Evolutionary conservation across 495 filamentous ascomycete genomes (phyloP).

Genomic region (Aspergillus bertholletiae): DNA sequence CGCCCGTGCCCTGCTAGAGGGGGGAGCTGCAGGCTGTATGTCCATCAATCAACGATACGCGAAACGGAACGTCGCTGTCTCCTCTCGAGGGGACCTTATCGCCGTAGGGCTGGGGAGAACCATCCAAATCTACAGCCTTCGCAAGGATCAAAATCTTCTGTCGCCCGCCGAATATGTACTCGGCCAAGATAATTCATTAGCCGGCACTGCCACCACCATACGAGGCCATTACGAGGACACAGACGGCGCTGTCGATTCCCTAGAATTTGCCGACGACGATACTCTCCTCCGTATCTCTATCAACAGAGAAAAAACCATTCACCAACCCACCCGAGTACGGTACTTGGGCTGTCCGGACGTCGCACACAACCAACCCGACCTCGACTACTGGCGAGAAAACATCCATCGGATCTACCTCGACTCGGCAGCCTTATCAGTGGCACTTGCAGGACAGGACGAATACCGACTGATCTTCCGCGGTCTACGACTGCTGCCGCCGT

Average conservation of each 20-base stretch:
- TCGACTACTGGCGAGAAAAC: conserved; percentile 18
- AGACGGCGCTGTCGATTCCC: conserved; percentile 16
- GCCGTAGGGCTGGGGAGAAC: conserved; percentile 14
- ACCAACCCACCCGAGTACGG: conserved; percentile 14
- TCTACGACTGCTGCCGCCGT: conserved; percentile 12
- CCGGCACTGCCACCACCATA: not conserved
- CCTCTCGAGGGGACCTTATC: conserved; percentile 9
- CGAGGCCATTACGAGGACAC: conserved; percentile 12
- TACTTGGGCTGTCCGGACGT: conserved; percentile 15
- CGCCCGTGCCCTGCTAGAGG: conserved; percentile 10
- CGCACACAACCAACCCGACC: not conserved
- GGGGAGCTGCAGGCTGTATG: not conserved
- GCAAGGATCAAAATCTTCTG: not conserved
- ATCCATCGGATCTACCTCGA: conserved; percentile 18
- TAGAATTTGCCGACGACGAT: conserved; percentile 20
- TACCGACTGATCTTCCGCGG: conserved; percentile 10
- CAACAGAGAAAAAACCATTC: conserved; percentile 12
- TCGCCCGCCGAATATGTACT: conserved; percentile 13
- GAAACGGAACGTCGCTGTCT: conserved; percentile 16
- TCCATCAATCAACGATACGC: conserved; percentile 13
- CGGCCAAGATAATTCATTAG: conserved; percentile 4
- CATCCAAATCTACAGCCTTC: conserved; percentile 18
- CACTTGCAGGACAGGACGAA: conserved; percentile 5
- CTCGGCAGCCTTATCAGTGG: conserved; percentile 11
- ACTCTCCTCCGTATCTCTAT: conserved; percentile 18